These are phyloP conservation scores for Torulaspora pretoriensis DNA, from an alignment of 1,139 yeast genomes.

Conservation along the genomic window DNA sequence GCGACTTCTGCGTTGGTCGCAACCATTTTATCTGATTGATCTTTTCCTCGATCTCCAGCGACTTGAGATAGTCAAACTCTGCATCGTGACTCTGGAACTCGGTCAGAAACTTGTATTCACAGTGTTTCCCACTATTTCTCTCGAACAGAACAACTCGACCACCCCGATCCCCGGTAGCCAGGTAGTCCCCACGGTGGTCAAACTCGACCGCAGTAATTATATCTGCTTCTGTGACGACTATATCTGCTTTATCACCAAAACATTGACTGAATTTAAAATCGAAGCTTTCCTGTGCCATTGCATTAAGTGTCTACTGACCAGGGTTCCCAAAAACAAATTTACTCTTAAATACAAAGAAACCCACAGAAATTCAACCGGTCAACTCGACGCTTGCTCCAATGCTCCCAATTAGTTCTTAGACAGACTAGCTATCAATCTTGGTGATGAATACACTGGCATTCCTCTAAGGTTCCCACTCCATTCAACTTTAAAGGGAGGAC, in stretches of 20 bases:
- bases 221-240: constrained; percentile 96
- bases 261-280: constrained; percentile 73
- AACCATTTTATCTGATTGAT: constrained; percentile 98
- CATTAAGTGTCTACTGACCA: constrained; percentile 2
- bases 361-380: background rate
- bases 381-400: background rate
- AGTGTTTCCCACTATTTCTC: constrained; percentile 69
- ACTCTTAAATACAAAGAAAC: background rate
- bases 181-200: constrained; percentile 88
- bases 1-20: constrained; percentile 79
- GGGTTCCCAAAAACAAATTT: background rate
- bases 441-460: background rate
- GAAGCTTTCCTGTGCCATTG: constrained; percentile 28
- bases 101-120: constrained; percentile 93
- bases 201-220: constrained; percentile 96
- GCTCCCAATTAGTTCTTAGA: background rate
- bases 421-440: background rate
- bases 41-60: constrained; percentile 95
- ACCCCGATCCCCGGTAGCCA: constrained; percentile 98
- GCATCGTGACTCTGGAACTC: constrained; percentile 99
- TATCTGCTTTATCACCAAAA: constrained; percentile 97
- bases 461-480: background rate
- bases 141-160: constrained; percentile 96
- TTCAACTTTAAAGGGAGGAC: constrained; percentile 8
- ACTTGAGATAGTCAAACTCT: constrained; percentile 93